Percentiles rank a stretch among this genome's conserved stretches.
Conservation (phyloP, 495 filamentous ascomycete species). For the Melanomma pulvis-pyrius region DNA sequence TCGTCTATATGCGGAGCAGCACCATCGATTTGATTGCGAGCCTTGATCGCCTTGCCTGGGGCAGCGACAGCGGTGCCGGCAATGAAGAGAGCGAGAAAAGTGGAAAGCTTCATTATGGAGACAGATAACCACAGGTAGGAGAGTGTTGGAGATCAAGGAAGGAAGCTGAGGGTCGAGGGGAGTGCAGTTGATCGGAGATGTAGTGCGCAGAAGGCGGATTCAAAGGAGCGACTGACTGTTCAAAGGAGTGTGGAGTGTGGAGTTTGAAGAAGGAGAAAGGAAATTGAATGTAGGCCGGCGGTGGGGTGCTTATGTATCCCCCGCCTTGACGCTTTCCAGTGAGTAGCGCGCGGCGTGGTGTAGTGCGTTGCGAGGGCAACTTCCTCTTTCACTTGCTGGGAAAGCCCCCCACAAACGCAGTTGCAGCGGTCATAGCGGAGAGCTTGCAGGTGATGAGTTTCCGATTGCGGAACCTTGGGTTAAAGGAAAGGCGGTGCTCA, state of each 20-base stretch:
- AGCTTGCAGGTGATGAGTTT: not conserved
- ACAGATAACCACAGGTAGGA: not conserved
- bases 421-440: too few relatives aligned
- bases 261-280: not conserved
- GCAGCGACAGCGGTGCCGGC: slow-evolving; percentile 13
- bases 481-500: too few relatives aligned
- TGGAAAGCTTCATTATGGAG: slow-evolving; percentile 27
- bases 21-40: not conserved
- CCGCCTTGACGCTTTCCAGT: not conserved
- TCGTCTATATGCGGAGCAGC: slow-evolving; percentile 20
- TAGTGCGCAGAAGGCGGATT: slow-evolving; percentile 16
- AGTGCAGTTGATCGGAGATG: slow-evolving; percentile 30
- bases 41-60: not conserved
- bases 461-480: not conserved
- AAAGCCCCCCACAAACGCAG: not conserved
- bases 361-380: not conserved
- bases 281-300: not conserved
- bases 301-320: slow-evolving; percentile 1
- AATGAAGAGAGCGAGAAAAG: slow-evolving; percentile 19
- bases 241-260: slow-evolving; percentile 14
- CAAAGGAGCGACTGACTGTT: slow-evolving; percentile 21
- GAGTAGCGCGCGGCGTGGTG: not conserved
- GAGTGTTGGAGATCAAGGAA: not conserved
- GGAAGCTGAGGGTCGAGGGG: not conserved
- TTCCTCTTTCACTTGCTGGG: not conserved